These are phyloP conservation scores for Sporothrix pallida DNA, from an alignment of 2,329 filamentous ascomycete species.

Conservation along the genomic window DNA sequence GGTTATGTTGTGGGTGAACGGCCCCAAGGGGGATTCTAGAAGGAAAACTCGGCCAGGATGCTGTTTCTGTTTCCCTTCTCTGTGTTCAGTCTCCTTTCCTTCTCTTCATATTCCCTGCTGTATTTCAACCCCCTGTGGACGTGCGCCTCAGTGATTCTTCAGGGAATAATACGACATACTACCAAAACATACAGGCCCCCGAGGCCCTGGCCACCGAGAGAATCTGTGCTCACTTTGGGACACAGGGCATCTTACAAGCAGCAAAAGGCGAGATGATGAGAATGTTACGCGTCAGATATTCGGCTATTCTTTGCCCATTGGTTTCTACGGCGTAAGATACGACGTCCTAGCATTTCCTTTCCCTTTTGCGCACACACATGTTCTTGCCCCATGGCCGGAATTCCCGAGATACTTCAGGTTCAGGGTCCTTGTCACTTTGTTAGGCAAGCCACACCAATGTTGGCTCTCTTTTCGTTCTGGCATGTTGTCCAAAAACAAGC, in stretches of 20 bases:
- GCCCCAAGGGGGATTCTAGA: constrained; percentile 12
- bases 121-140: neutral
- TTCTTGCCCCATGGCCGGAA: neutral
- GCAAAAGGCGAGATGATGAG: neutral
- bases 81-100: constrained; percentile 2
- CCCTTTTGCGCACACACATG: constrained; percentile 14
- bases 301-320: neutral
- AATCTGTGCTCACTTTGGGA: neutral
- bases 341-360: neutral
- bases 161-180: neutral
- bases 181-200: neutral
- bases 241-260: too few relatives aligned
- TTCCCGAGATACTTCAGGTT: constrained; percentile 6
- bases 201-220: constrained; percentile 1
- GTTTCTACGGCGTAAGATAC: neutral
- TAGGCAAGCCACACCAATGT: constrained; percentile 10
- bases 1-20: constrained; percentile 1
- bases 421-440: neutral
- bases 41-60: constrained; percentile 12
- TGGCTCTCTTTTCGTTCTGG: neutral
- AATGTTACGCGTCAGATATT: neutral
- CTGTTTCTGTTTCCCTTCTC: neutral
- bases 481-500: neutral
- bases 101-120: neutral
- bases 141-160: constrained; percentile 10